Evolutionary conservation across 202 grass and related monocot genomes (phyloP).

Genomic region (Zizania palustris): DNA sequence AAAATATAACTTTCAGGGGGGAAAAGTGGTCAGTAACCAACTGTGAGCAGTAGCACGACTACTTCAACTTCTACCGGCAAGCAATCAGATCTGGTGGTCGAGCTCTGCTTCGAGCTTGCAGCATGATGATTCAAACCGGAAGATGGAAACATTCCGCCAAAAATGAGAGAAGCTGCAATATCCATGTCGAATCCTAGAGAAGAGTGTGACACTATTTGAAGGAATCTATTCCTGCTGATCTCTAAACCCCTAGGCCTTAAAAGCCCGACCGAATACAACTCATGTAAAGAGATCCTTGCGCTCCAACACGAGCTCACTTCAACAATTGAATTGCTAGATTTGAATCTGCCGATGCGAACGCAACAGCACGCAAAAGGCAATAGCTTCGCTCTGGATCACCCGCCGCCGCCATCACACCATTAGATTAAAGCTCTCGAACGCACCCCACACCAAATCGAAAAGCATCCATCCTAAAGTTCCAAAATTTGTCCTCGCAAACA

Average conservation of each 20-base stretch:
- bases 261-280: not conserved
- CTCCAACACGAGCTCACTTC: not conserved
- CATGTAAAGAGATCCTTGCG: not conserved
- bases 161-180: not conserved
- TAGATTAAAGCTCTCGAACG: too few species aligned
- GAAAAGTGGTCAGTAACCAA: not conserved
- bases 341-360: too few species aligned
- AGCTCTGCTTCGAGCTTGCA: not conserved
- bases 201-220: not conserved
- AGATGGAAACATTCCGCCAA: not conserved
- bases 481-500: too few species aligned
- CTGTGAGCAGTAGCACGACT: not conserved
- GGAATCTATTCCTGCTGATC: constrained; percentile 23
- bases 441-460: too few species aligned
- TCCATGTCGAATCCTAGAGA: not conserved
- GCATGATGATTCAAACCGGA: not conserved
- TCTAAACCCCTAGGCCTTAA: constrained; percentile 3
- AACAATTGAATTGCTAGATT: too few species aligned
- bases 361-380: too few species aligned
- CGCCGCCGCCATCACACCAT: too few species aligned
- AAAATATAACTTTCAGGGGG: not conserved
- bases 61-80: not conserved
- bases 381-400: too few species aligned
- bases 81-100: not conserved
- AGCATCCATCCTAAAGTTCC: too few species aligned